These are phyloP conservation scores for Kluyveromyces lactis DNA, from an alignment of 805 yeast genomes.

Conservation along the genomic window DNA sequence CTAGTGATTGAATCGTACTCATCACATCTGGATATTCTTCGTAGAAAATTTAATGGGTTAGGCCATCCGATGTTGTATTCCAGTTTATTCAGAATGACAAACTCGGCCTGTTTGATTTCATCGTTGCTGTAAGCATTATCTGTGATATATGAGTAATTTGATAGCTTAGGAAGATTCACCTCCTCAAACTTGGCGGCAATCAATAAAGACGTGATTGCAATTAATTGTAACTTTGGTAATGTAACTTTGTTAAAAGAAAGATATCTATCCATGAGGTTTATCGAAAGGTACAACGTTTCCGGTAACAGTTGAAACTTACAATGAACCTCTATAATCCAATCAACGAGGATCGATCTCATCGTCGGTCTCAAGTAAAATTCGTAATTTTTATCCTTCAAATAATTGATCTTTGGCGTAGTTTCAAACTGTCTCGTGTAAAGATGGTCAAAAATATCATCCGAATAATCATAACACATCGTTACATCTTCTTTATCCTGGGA, in stretches of 20 bases:
- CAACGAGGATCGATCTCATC: slow-evolving; percentile 82
- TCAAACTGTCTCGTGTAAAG: slow-evolving; percentile 57
- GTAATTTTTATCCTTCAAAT: slow-evolving; percentile 39
- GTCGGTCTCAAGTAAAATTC: slow-evolving; percentile 66
- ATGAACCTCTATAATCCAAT: slow-evolving; percentile 91
- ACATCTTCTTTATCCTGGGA: slow-evolving; percentile 65
- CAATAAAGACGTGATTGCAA: slow-evolving; percentile 79
- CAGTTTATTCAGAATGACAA: slow-evolving; percentile 61
- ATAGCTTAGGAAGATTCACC: slow-evolving; percentile 77
- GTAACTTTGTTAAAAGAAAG: slow-evolving; percentile 67
- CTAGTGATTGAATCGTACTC: slow-evolving; percentile 78
- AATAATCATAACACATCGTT: slow-evolving; percentile 87
- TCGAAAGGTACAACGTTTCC: slow-evolving; percentile 76
- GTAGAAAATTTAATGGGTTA: slow-evolving; percentile 80
- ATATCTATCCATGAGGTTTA: slow-evolving; percentile 81
- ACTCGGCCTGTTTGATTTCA: slow-evolving; percentile 77
- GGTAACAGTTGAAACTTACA: slow-evolving; percentile 73
- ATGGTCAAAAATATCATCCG: slow-evolving; percentile 73
- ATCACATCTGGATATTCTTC: slow-evolving; percentile 86
- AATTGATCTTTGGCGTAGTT: slow-evolving; percentile 65
- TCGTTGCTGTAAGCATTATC: slow-evolving; percentile 78
- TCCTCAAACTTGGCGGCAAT: slow-evolving; percentile 93
- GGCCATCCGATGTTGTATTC: slow-evolving; percentile 76
- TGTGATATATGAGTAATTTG: slow-evolving; percentile 79
- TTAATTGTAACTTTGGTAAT: slow-evolving; percentile 70